Evolutionary conservation across 2,329 filamentous ascomycete species (phyloP).

Genomic region (Ascochyta pisi): DNA sequence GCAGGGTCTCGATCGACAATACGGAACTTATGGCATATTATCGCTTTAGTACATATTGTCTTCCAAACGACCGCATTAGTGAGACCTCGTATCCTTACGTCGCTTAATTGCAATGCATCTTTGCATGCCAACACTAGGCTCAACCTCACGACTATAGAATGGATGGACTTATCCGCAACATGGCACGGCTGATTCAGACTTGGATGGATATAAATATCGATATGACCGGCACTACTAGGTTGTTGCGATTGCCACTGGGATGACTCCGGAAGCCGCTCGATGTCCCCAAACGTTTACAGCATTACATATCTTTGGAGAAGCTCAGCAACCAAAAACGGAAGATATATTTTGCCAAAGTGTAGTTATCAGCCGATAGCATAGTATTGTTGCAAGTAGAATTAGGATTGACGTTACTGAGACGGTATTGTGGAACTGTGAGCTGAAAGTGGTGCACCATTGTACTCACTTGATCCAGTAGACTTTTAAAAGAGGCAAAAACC

Average conservation of each 20-base stretch:
- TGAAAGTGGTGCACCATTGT: background rate
- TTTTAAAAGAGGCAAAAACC: too few species aligned
- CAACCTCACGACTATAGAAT: too few species aligned
- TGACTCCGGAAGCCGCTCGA: background rate
- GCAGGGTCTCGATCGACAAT: too few species aligned
- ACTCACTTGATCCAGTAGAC: background rate
- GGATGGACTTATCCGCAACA: too few species aligned
- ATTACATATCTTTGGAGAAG: background rate
- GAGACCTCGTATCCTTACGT: too few species aligned
- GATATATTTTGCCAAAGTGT: background rate
- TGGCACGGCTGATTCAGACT: too few species aligned
- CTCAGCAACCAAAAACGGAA: background rate
- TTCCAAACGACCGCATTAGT: too few species aligned
- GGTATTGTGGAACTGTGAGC: background rate
- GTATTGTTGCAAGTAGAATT: background rate
- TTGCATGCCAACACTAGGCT: too few species aligned
- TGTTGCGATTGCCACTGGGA: background rate
- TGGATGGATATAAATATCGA: background rate
- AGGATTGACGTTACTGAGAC: background rate
- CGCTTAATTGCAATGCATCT: too few species aligned
- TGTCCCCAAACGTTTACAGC: background rate
- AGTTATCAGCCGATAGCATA: background rate
- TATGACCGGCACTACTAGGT: background rate
- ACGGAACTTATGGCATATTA: too few species aligned
- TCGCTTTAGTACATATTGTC: too few species aligned